Percentiles rank a stretch among this genome's conserved stretches.
These are phyloP conservation scores for Hippophae tibetana DNA, from an alignment of 306 rosid genomes.

Conservation along the genomic window DNA sequence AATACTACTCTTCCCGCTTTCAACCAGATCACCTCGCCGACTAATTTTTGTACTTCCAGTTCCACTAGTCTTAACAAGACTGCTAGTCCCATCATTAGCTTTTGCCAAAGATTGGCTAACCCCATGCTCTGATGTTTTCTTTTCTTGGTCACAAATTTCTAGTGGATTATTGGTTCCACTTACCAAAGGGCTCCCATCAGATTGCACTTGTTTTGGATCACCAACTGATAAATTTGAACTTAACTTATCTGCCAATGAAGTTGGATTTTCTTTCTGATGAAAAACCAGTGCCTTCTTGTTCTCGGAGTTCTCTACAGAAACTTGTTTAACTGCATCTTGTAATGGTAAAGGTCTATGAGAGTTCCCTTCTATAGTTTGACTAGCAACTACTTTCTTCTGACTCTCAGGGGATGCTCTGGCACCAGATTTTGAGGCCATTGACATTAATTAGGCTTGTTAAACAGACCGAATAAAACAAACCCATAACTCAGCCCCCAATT, in stretches of 20 bases:
- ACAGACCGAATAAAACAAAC: constrained; percentile 17
- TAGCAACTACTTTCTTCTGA: constrained; percentile 18
- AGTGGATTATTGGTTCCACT: constrained; percentile 8
- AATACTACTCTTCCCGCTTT: constrained; percentile 51
- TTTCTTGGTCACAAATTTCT: constrained; percentile 23
- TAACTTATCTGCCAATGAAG: constrained; percentile 23
- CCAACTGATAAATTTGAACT: constrained; percentile 22
- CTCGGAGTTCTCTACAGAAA: constrained; percentile 9
- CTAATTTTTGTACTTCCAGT: constrained; percentile 24
- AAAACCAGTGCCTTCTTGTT: constrained; percentile 14
- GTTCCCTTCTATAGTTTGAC: constrained; percentile 28
- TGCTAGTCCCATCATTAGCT: constrained; percentile 29
- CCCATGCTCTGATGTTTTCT: constrained; percentile 17
- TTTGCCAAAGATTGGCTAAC: constrained; percentile 21
- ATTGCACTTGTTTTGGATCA: constrained; percentile 23
- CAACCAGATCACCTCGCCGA: constrained; percentile 32
- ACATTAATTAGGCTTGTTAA: constrained; percentile 10
- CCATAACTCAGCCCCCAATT: constrained; percentile 27
- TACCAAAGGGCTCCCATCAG: not conserved
- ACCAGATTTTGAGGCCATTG: constrained; percentile 32
- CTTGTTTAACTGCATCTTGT: constrained; percentile 16
- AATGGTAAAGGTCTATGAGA: constrained; percentile 24
- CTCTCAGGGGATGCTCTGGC: constrained; percentile 23
- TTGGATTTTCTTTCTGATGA: constrained; percentile 14
- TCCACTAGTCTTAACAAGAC: constrained; percentile 35